Evolutionary conservation across 2,329 filamentous ascomycete species (phyloP), one percentile per base, ranked within the genome.

Genomic region (Pyrenochaeta sp.): DNA sequence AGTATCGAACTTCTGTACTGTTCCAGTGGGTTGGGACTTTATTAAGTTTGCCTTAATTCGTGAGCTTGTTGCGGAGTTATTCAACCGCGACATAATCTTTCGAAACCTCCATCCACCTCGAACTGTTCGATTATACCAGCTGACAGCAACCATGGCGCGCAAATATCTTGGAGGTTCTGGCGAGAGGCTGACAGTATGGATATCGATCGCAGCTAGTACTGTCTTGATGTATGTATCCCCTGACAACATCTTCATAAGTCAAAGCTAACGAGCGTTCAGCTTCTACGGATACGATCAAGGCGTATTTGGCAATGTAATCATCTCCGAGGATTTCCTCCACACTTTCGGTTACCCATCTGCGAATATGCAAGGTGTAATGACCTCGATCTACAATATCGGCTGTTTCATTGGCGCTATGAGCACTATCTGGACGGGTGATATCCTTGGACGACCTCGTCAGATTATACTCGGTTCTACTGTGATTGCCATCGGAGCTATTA

Each of bases 391-490:
- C 54, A 81, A 71, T 49, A 72, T 81, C 24, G 83, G 80, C 3
- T 82, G 80, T 56, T 81, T 83, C 53, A 67, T 78, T 32, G 79
- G 79, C 1, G 80, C 80, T 0, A 75, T 81, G 59, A 66, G 75
- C 12, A 73, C 73, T 3, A 68, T 77, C 15, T 81, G 79, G 72
- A 77, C 85, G 12, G 88, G 87, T 27, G 87, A 90, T 59, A 78
- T 81, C 1, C 81, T 88, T 36, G 86, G 86, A 6, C 80, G 86
- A n/a, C 80, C 81, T 65, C 77, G 84, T 39, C 82, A 82, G 12
- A 86, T 87, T 49, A 82, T 89, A 56, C 79, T 88, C 6, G 88
- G 87, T 13, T 84, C 76, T 9, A 72, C 73, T 2, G 66, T 78
- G n/a, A 78, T 79, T 48, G 74, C 67, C 0, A 66, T 77, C 46